A percentile compares a stretch with the other conserved stretches of the same genome.
Conservation (phyloP, 805 yeast genomes). For the Blastobotrys robertii region DNA sequence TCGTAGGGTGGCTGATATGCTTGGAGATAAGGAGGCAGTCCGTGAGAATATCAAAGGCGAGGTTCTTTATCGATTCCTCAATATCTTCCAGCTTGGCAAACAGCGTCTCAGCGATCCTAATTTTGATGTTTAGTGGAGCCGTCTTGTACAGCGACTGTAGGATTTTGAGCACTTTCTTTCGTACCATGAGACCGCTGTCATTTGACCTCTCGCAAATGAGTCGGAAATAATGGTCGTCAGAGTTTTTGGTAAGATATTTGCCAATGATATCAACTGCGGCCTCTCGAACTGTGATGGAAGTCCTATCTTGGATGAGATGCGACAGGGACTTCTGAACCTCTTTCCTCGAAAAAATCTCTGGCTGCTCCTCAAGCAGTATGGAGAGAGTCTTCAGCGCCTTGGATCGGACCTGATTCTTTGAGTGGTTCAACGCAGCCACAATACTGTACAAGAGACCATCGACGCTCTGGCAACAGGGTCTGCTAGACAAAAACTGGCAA, state of each 20-base stretch:
- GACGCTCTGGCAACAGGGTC: slow-evolving; percentile 27
- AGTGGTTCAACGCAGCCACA: slow-evolving; percentile 38
- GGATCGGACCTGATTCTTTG: slow-evolving; percentile 44
- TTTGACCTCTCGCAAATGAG: slow-evolving; percentile 38
- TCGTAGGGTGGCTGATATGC: background rate
- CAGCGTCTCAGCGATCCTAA: background rate
- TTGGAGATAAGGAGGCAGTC: background rate
- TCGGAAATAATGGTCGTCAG: slow-evolving; percentile 34
- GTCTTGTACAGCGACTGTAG: slow-evolving; percentile 8
- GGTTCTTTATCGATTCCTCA: slow-evolving; percentile 3
- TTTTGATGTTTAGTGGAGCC: background rate
- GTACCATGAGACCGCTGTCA: slow-evolving; percentile 56
- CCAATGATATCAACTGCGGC: slow-evolving; percentile 63
- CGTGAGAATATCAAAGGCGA: slow-evolving; percentile 2
- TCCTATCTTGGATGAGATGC: slow-evolving; percentile 43
- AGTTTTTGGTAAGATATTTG: slow-evolving; percentile 30
- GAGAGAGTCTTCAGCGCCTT: slow-evolving; percentile 60
- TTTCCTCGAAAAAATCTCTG: slow-evolving; percentile 39
- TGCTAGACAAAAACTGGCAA: slow-evolving; percentile 6
- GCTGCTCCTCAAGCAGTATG: slow-evolving; percentile 42
- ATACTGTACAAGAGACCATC: slow-evolving; percentile 45
- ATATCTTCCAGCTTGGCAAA: slow-evolving; percentile 1
- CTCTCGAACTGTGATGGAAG: slow-evolving; percentile 59
- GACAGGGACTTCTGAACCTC: slow-evolving; percentile 45
- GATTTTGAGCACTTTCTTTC: slow-evolving; percentile 51